These are phyloP conservation scores for Penicillium sp. DNA, from an alignment of 2,329 filamentous ascomycete species.

Conservation along the genomic window DNA sequence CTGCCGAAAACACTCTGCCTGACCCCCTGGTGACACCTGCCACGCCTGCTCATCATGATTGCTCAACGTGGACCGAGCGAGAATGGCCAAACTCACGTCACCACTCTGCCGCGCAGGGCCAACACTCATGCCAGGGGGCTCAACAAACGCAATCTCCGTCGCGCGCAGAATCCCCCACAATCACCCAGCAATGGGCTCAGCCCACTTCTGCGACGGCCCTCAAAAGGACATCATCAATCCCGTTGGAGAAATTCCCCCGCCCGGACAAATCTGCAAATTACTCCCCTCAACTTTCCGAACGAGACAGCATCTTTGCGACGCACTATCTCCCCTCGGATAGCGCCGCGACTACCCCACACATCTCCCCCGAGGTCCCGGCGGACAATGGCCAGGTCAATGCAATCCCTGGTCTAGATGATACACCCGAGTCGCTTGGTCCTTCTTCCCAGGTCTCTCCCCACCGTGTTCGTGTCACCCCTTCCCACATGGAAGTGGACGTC, in stretches of 20 bases:
- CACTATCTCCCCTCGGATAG: slow-evolving; percentile 52
- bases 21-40: slow-evolving; percentile 43
- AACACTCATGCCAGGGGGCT: slow-evolving; percentile 26
- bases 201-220: slow-evolving; percentile 25
- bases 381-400: slow-evolving; percentile 29
- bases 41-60: slow-evolving; percentile 36
- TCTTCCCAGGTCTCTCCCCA: slow-evolving; percentile 27
- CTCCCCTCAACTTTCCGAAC: slow-evolving; percentile 52
- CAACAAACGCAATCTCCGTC: slow-evolving; percentile 27
- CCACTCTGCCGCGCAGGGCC: slow-evolving; percentile 24
- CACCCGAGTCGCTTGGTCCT: slow-evolving; percentile 24
- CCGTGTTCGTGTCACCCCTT: slow-evolving; percentile 23
- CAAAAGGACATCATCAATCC: slow-evolving; percentile 33
- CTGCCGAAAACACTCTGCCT: slow-evolving; percentile 37
- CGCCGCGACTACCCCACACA: slow-evolving; percentile 38
- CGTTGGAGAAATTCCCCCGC: slow-evolving; percentile 24
- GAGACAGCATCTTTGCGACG: slow-evolving; percentile 59
- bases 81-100: slow-evolving; percentile 30
- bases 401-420: slow-evolving; percentile 28
- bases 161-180: slow-evolving; percentile 34
- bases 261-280: slow-evolving; percentile 19
- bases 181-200: slow-evolving; percentile 29
- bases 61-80: slow-evolving; percentile 23
- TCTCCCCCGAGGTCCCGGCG: slow-evolving; percentile 25
- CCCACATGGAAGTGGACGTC: slow-evolving; percentile 36